Base-by-base conservation (phyloP, 352 stramenopile species). In the Aphanomyces invadans region DNA sequence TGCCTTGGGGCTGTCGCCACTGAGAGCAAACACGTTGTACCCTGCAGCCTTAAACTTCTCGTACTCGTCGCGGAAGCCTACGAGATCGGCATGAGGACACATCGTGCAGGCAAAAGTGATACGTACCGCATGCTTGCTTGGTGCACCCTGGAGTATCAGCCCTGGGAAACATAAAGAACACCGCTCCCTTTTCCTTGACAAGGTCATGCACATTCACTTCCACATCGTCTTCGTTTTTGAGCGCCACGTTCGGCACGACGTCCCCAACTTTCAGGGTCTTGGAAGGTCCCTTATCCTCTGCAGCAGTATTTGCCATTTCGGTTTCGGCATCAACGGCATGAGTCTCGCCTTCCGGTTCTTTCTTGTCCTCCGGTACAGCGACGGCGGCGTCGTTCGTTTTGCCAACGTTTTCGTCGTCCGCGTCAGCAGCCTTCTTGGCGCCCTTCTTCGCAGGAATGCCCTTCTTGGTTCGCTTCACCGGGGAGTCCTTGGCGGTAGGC, bases 141-240 rank as follows among this genome's bases (percentile, higher is more conserved):
- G 86, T 95, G 68, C 86, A 95, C 4, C 84, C 86, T 3, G 83
- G 81, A 7, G 86, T 95, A 68, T 95, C 81, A 0, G 86, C 86
- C 65, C 91, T 91, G 4, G 86, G 84, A 71, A 88, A 95, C 81
- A 93, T 93, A 72, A 95, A 95, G 73, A 95, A 91, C 60, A 95
- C 86, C 44, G 74, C 82, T 23, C 83, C 85, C 17, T 83, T 76
- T 4, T 86, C 80, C 65, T 88, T 78, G 64, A 92, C 79, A 38
- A 95, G 60, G 21, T 85, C 75, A 59, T 90, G 83, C 42, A 93
- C 74, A 51, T 78, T 74, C 12, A 91, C 78, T 12, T 59, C 76
- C 25, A 78, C 74, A 19, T 72, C 78, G 15, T 80, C 74, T 52
- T 95, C 77, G 10, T 73, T 95, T 65, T 83, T 69, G 42, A 95